Percentiles rank a stretch among this genome's conserved stretches.
Conservation (phyloP, 495 filamentous ascomycete species). For the Annulohypoxylon nitens region DNA sequence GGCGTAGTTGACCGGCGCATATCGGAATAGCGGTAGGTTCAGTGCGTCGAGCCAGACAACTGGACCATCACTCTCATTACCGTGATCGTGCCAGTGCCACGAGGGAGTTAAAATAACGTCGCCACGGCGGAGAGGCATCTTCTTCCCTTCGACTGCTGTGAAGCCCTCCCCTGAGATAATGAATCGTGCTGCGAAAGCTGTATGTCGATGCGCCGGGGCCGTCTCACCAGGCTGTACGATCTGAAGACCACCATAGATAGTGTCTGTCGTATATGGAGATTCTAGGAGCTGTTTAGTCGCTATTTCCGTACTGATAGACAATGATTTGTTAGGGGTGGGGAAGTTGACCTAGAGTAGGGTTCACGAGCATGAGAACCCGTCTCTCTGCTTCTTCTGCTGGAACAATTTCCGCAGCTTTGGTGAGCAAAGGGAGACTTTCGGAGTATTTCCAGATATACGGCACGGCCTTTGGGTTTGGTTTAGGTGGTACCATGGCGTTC, state of each 20-base stretch:
- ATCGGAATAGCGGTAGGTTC: slow-evolving; percentile 5
- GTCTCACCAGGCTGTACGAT: slow-evolving; percentile 1
- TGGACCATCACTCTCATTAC: neutral
- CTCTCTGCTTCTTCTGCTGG: slow-evolving; percentile 12
- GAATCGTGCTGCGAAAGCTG: slow-evolving; percentile 2
- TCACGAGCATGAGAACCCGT: slow-evolving; percentile 11
- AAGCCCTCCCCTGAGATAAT: slow-evolving; percentile 1
- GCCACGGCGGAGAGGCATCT: slow-evolving; percentile 4
- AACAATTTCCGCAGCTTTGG: slow-evolving; percentile 1
- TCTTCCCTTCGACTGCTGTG: slow-evolving; percentile 5
- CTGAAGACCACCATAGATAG: slow-evolving; percentile 1
- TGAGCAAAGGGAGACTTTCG: neutral
- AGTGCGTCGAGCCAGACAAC: slow-evolving; percentile 4
- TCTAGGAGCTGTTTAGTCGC: slow-evolving; percentile 2
- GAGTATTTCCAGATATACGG: slow-evolving; percentile 8
- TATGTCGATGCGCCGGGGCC: neutral
- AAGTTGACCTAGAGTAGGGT: neutral
- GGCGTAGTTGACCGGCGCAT: slow-evolving; percentile 2
- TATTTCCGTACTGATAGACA: neutral
- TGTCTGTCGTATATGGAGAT: slow-evolving; percentile 8
- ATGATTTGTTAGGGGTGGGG: neutral
- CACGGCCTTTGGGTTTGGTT: slow-evolving; percentile 4
- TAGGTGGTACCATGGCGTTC: slow-evolving; percentile 12
- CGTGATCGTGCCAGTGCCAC: slow-evolving; percentile 12
- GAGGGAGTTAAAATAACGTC: neutral